Base-by-base conservation (phyloP, 2,329 filamentous ascomycete species). In the Cladobotryum mycophilum region DNA sequence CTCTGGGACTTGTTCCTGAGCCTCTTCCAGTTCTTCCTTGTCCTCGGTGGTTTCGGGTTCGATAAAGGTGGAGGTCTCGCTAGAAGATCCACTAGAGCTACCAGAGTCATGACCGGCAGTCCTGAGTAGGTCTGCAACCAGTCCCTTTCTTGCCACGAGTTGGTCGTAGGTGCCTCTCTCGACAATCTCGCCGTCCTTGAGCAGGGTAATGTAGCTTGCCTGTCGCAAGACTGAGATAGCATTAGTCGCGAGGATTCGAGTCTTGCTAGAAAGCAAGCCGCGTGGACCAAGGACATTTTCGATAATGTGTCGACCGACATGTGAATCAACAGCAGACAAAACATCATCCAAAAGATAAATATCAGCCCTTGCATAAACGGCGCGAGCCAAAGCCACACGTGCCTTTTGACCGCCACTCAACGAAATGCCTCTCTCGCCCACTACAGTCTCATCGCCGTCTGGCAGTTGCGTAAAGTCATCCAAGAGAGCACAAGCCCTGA, bases 351-450 rank as follows among this genome's bases (percentile, higher is more conserved):
- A 77, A 12, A 99, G 77, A 64, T 97, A 97, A 45, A 99, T 83
- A 66, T 99, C 95, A n/a, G 93, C 90, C 59, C 93, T 82, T 47
- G 95, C 91, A 64, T 99, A 99, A 1, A 99, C 93, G 30, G 95
- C 92, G 66, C 93, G 82, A 38, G 93, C 93, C 49, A 99, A 76
- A 13, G 90, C 92, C 54, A 99, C 78, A 55, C 93, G 88, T 49
- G 93, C 92, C 71, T 96, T 99, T 66, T 99, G 93, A 5, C 95
- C 93, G 58, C 92, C 92, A 56, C 91, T 96, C 20, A 99, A 75
- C 2, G 92, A 97, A 52, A 99, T 99, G 38, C 93, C 93, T 56
- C 93, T 85, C 72, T 99, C 95, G 52, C 93, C 93, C 36, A 99
- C 95, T 62, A 96, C 87, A 0, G 93, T 99, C 66, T 95, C 88